These are phyloP conservation scores for Kalanchoe fedtschenkoi DNA, from an alignment of 164 flowering plant species.

Conservation along the genomic window DNA sequence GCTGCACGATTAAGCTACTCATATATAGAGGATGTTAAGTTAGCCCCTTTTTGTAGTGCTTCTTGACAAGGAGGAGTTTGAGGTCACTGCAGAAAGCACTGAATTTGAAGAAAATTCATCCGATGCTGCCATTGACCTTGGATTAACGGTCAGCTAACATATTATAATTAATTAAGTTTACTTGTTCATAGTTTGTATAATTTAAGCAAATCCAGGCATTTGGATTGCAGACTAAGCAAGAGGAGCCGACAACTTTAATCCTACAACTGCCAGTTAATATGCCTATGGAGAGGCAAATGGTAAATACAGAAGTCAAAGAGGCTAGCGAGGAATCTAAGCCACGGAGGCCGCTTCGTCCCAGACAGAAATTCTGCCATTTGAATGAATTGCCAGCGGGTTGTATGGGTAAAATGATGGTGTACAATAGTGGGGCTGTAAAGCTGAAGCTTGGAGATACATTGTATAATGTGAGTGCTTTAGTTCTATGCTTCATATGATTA, in stretches of 20 bases:
- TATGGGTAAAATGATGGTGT: slow-evolving; percentile 55
- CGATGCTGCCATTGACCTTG: slow-evolving; percentile 36
- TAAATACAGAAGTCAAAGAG: slow-evolving; percentile 6
- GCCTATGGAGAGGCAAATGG: slow-evolving; percentile 27
- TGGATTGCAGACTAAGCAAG: slow-evolving; percentile 29
- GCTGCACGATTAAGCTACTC: background rate
- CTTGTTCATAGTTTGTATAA: background rate
- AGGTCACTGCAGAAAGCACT: slow-evolving; percentile 15
- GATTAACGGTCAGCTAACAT: slow-evolving; percentile 32
- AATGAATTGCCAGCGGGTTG: slow-evolving; percentile 34
- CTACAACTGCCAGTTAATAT: slow-evolving; percentile 35
- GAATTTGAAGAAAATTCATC: slow-evolving; percentile 22
- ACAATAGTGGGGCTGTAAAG: slow-evolving; percentile 51
- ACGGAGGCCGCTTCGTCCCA: background rate
- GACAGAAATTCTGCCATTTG: slow-evolving; percentile 16
- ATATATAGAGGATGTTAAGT: background rate
- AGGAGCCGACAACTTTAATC: slow-evolving; percentile 27
- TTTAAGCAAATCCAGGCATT: background rate
- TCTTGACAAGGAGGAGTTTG: slow-evolving; percentile 48
- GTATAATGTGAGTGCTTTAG: slow-evolving; percentile 40
- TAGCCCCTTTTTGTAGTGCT: slow-evolving; percentile 20
- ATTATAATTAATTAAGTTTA: background rate
- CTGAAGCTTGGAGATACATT: slow-evolving; percentile 49
- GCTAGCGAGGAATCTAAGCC: slow-evolving; percentile 12
- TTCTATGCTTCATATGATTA: background rate